A percentile compares a stretch with the other conserved stretches of the same genome.
phyloP scores from a whole-genome alignment of 257 asterid species.

The Solanum chmielewskii region DNA sequence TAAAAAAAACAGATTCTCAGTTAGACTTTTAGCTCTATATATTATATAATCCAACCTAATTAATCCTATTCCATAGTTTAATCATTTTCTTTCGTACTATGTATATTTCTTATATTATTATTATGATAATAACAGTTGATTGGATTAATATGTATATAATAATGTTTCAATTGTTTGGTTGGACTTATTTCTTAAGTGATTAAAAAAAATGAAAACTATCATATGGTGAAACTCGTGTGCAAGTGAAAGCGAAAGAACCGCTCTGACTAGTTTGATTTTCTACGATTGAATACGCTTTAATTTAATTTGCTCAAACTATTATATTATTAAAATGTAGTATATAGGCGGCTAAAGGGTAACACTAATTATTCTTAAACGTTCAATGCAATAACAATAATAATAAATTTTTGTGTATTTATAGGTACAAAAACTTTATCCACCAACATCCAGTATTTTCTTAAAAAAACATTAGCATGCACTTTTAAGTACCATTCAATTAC shows the following conservation, averaged over 20 bases:
- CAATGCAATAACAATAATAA: neutral
- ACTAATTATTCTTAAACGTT: neutral
- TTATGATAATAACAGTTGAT: neutral
- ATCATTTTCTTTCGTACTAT: neutral
- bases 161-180: conserved; percentile 13
- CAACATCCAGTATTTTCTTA: neutral
- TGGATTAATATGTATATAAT: neutral
- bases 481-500: neutral
- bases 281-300: neutral
- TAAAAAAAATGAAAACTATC: neutral
- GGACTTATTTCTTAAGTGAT: neutral
- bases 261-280: neutral
- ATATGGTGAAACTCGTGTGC: conserved; percentile 18
- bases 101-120: conserved; percentile 1
- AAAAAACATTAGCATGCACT: neutral
- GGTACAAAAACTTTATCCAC: too few species aligned
- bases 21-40: conserved; percentile 11
- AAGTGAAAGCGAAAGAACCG: neutral
- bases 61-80: conserved; percentile 6
- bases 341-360: neutral
- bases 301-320: neutral
- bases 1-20: conserved; percentile 9
- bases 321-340: neutral
- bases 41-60: conserved; percentile 23
- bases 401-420: neutral